A percentile compares a stretch with the other conserved stretches of the same genome.
Conservation (phyloP, 257 asterid genomes). For the Solanum sejunctum region DNA sequence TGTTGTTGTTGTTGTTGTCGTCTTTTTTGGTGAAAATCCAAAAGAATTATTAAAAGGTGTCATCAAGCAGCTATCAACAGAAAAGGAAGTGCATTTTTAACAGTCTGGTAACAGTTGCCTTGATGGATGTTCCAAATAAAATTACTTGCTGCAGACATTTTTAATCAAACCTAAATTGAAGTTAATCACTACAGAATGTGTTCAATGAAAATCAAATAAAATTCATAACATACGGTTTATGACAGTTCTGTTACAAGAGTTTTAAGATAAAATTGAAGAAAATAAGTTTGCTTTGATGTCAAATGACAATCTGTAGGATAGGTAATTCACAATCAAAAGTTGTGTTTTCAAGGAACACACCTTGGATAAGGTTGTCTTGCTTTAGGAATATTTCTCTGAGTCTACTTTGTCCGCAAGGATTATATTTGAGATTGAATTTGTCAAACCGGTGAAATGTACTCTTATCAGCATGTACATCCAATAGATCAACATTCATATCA, state of each 20-base stretch:
- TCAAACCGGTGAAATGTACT: slow-evolving; percentile 95
- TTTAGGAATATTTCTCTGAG: slow-evolving; percentile 84
- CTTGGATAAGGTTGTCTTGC: slow-evolving; percentile 92
- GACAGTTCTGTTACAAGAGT: not conserved
- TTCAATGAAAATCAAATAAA: not conserved
- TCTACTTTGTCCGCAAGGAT: slow-evolving; percentile 94
- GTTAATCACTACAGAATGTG: not conserved
- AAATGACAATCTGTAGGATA: not conserved
- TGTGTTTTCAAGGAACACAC: slow-evolving; percentile 24
- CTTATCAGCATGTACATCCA: slow-evolving; percentile 96
- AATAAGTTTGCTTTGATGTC: not conserved
- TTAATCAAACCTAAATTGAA: not conserved
- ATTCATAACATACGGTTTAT: not conserved
- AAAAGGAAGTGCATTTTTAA: not conserved
- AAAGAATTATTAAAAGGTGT: not conserved
- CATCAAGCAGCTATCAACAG: not conserved
- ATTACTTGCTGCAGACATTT: not conserved
- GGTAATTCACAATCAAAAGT: not conserved
- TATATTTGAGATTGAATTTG: slow-evolving; percentile 90
- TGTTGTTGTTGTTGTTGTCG: not conserved
- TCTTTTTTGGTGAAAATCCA: not conserved
- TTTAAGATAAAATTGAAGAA: not conserved
- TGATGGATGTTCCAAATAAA: not conserved
- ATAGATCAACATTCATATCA: slow-evolving; percentile 80
- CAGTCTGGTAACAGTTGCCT: not conserved